Evolutionary conservation across 1,284 basidiomycete genomes (phyloP).

Genomic region (Farysia itapuensis): DNA sequence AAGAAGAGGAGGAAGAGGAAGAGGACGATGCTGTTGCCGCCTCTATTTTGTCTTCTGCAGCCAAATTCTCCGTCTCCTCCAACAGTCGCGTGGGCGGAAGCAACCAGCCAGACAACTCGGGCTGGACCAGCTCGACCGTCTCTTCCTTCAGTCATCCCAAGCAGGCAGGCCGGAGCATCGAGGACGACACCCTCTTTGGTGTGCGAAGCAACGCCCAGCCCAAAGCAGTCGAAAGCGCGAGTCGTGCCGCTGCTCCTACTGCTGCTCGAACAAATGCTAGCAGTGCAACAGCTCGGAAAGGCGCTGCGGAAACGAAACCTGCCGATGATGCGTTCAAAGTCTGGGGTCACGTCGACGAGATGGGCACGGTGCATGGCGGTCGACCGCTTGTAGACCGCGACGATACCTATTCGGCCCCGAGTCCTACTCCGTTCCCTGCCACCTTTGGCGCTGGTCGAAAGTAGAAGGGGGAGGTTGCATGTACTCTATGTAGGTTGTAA

Average conservation of each 20-base stretch:
- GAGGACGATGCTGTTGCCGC: slow-evolving; percentile 18
- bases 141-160: slow-evolving; percentile 37
- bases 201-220: slow-evolving; percentile 28
- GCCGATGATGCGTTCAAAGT: slow-evolving; percentile 30
- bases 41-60: slow-evolving; percentile 26
- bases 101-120: slow-evolving; percentile 25
- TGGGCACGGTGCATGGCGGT: slow-evolving; percentile 48
- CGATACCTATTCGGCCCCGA: slow-evolving; percentile 49
- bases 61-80: slow-evolving; percentile 32
- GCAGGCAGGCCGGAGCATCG: slow-evolving; percentile 37
- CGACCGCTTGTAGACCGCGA: slow-evolving; percentile 41
- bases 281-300: not conserved
- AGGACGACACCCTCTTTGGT: slow-evolving; percentile 57
- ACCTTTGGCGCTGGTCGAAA: not conserved
- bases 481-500: too few species aligned
- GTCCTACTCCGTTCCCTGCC: slow-evolving; percentile 46
- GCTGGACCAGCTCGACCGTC: slow-evolving; percentile 38
- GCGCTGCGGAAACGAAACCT: slow-evolving; percentile 1
- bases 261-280: not conserved
- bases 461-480: not conserved
- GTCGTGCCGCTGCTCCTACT: not conserved
- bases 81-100: slow-evolving; percentile 25
- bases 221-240: slow-evolving; percentile 4
- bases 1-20: slow-evolving; percentile 29
- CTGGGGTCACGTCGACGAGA: slow-evolving; percentile 42